Percentiles rank a stretch among this genome's conserved stretches.
Conservation (phyloP, 306 rosid species). For the Prunus campanulata region DNA sequence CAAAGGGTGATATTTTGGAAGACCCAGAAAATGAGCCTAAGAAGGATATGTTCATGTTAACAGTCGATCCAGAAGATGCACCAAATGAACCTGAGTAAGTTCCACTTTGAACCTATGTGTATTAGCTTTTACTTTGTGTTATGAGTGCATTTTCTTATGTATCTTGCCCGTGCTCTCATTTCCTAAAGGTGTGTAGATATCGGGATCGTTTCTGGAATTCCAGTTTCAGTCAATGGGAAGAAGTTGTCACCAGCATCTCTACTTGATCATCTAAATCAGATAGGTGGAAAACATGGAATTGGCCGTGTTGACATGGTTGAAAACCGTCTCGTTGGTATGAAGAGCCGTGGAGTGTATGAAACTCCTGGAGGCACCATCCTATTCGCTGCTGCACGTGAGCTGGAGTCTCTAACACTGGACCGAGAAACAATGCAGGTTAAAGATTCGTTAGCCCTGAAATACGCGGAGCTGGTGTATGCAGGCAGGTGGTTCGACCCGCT, state of each 20-base stretch:
- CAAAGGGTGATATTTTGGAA: slow-evolving; percentile 90
- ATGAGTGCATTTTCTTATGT: not conserved
- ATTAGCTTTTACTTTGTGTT: not conserved
- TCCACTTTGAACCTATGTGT: slow-evolving; percentile 1
- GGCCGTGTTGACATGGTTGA: slow-evolving; percentile 96
- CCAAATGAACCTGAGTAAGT: slow-evolving; percentile 78
- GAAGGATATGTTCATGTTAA: slow-evolving; percentile 88
- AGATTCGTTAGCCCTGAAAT: slow-evolving; percentile 72
- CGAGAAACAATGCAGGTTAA: slow-evolving; percentile 75
- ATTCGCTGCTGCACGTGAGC: slow-evolving; percentile 65
- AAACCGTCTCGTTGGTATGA: slow-evolving; percentile 92
- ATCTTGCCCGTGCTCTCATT: slow-evolving; percentile 2
- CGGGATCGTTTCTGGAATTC: slow-evolving; percentile 67
- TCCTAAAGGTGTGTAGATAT: slow-evolving; percentile 70
- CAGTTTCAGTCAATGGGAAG: slow-evolving; percentile 71
- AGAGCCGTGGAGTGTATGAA: slow-evolving; percentile 92
- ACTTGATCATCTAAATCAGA: slow-evolving; percentile 72
- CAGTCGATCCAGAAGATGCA: slow-evolving; percentile 88
- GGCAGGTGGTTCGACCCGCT: slow-evolving; percentile 98
- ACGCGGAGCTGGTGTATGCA: slow-evolving; percentile 92
- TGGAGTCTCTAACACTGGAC: slow-evolving; percentile 78
- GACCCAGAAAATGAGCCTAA: slow-evolving; percentile 88
- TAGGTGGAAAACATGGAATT: slow-evolving; percentile 85
- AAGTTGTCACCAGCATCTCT: slow-evolving; percentile 72
- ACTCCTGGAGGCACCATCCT: slow-evolving; percentile 98